These are phyloP conservation scores for Daedalea quercina DNA, from an alignment of 768 basidiomycete species.

Conservation along the genomic window DNA sequence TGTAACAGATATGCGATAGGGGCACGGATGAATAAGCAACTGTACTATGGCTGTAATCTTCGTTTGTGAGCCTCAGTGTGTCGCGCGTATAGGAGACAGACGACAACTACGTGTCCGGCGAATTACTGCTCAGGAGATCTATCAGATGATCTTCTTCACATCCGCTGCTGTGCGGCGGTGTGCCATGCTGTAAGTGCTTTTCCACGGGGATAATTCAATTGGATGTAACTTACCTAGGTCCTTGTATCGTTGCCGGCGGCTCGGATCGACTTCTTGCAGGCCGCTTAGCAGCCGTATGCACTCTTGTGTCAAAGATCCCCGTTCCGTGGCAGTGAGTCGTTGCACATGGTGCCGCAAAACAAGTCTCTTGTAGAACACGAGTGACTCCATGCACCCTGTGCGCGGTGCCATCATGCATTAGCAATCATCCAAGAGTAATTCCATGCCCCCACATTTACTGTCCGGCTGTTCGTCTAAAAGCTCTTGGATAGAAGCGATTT, in stretches of 20 bases:
- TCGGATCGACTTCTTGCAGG: conserved; percentile 58
- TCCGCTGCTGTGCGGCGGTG: too few species aligned
- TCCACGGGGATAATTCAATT: too few species aligned
- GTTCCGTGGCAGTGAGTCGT: conserved; percentile 25
- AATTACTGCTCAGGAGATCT: too few species aligned
- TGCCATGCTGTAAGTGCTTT: too few species aligned
- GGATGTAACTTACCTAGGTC: conserved; percentile 46
- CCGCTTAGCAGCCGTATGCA: conserved; percentile 47
- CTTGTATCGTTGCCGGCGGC: conserved; percentile 59
- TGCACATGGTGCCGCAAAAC: conserved; percentile 43
- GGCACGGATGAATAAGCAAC: too few species aligned
- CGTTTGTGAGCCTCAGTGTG: too few species aligned
- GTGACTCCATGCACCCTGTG: conserved; percentile 90
- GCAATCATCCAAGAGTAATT: background rate
- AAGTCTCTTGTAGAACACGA: conserved; percentile 78
- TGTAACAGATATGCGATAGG: too few species aligned
- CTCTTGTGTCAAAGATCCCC: conserved; percentile 28
- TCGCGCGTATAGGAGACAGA: too few species aligned
- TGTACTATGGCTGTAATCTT: too few species aligned
- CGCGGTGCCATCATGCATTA: background rate
- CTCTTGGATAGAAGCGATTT: conserved; percentile 76
- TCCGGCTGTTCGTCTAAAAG: conserved; percentile 86
- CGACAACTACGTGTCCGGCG: too few species aligned
- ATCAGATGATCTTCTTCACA: too few species aligned
- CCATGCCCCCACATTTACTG: conserved; percentile 67